Conservation (phyloP, 305 asterid species). For the Solanum hybrid region DNA sequence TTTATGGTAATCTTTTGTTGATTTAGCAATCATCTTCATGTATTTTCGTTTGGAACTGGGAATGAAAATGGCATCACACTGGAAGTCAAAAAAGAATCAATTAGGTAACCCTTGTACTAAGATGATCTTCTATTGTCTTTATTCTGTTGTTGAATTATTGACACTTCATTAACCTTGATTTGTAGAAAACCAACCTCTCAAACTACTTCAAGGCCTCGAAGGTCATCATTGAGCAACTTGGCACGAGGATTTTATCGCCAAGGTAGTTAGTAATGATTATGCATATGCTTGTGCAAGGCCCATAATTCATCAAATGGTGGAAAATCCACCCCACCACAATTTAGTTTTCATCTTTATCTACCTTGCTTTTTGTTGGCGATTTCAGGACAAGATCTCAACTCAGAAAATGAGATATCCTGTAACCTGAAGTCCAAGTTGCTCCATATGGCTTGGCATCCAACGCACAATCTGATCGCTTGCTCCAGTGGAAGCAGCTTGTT, state of each 20-base stretch:
- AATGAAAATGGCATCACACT: constrained; percentile 49
- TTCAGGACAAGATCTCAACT: constrained; percentile 31
- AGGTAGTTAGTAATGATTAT: constrained; percentile 25
- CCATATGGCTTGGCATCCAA: constrained; percentile 83
- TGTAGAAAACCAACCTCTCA: constrained; percentile 42
- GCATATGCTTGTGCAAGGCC: background rate
- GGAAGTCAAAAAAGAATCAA: constrained; percentile 41
- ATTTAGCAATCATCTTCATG: constrained; percentile 48
- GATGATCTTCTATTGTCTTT: background rate
- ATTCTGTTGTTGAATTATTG: background rate
- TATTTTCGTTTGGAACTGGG: constrained; percentile 51
- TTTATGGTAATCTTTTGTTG: background rate
- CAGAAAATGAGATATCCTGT: constrained; percentile 31
- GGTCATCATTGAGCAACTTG: constrained; percentile 69
- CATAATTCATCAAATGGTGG: background rate
- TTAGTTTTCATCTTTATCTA: background rate
- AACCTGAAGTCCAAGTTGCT: constrained; percentile 59
- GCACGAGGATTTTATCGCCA: constrained; percentile 63
- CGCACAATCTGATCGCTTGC: constrained; percentile 50
- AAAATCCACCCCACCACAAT: background rate
- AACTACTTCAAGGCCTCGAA: constrained; percentile 43
- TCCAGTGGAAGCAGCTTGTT: constrained; percentile 53
- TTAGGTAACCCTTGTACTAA: constrained; percentile 27
- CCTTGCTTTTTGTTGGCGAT: background rate
- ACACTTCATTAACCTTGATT: background rate